A percentile compares a stretch with the other conserved stretches of the same genome.
phyloP scores from a whole-genome alignment of 2,329 filamentous ascomycete genomes.

The Sphaceloma murrayae region DNA sequence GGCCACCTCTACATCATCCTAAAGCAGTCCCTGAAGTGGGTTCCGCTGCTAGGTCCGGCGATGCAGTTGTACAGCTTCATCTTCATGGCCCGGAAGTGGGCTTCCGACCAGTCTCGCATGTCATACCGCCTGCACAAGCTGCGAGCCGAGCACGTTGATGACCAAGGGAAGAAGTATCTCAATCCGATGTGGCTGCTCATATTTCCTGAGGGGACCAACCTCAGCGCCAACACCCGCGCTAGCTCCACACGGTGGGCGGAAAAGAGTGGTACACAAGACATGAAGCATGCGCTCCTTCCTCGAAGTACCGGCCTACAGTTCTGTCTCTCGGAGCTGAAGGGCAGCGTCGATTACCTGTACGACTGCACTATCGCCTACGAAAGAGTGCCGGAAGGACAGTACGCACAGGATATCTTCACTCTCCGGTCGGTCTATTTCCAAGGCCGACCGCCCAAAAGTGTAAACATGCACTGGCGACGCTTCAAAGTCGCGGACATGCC shows the following conservation, averaged over 20 bases:
- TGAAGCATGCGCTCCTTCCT: constrained; percentile 63
- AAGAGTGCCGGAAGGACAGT: constrained; percentile 71
- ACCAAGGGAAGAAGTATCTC: constrained; percentile 22
- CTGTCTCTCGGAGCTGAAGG: constrained; percentile 65
- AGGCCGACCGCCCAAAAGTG: constrained; percentile 80
- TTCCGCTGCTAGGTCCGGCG: constrained; percentile 70
- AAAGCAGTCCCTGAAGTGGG: constrained; percentile 75
- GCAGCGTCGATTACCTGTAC: constrained; percentile 71
- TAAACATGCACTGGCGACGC: constrained; percentile 93
- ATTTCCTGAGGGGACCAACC: constrained; percentile 80
- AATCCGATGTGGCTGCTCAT: constrained; percentile 80
- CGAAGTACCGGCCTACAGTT: constrained; percentile 73
- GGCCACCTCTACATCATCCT: constrained; percentile 84
- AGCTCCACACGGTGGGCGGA: constrained; percentile 66
- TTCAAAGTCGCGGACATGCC: constrained; percentile 75
- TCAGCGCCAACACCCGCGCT: constrained; percentile 60
- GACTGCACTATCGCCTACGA: constrained; percentile 95
- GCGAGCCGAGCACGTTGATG: constrained; percentile 39
- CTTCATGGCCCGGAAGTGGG: constrained; percentile 88
- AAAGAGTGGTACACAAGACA: constrained; percentile 61
- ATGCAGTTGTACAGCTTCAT: constrained; percentile 87
- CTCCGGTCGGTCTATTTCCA: constrained; percentile 79
- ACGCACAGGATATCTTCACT: constrained; percentile 79
- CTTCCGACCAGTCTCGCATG: constrained; percentile 64
- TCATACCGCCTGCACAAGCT: constrained; percentile 66